Percentiles rank a stretch among this genome's conserved stretches.
Evolutionary conservation across 495 filamentous ascomycete species (phyloP).

Genomic region (Podospora conica): DNA sequence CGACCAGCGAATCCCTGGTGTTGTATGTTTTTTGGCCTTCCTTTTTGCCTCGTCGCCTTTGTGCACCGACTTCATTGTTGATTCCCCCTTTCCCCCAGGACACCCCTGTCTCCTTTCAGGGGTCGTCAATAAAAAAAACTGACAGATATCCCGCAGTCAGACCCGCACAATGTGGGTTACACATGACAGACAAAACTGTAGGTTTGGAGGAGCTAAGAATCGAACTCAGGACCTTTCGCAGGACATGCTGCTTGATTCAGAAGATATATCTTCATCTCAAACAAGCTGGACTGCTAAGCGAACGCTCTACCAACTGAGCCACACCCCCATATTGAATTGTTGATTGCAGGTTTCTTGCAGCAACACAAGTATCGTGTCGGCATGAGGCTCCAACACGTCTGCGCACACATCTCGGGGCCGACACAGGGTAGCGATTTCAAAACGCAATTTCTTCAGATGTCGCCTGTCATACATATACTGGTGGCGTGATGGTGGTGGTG

Average conservation of each 20-base stretch:
- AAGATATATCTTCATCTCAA: neutral
- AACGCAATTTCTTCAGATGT: neutral
- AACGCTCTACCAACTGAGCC: neutral
- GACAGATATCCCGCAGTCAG: too few species aligned
- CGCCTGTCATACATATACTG: too few species aligned
- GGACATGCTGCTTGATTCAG: neutral
- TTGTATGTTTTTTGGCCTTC: constrained; percentile 33
- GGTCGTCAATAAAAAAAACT: neutral
- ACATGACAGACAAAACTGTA: neutral
- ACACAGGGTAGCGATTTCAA: neutral
- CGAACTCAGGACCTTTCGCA: neutral
- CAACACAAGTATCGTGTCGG: too few species aligned
- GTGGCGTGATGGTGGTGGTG: neutral
- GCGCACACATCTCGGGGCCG: neutral
- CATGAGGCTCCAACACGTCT: too few species aligned
- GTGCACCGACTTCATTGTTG: neutral
- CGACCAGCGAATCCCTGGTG: constrained; percentile 37
- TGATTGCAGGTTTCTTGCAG: too few species aligned
- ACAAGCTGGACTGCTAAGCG: neutral
- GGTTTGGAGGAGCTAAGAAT: neutral
- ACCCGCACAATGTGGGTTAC: too few species aligned
- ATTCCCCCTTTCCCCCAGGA: neutral
- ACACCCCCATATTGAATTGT: neutral
- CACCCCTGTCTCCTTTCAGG: neutral
- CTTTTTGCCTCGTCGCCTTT: neutral